These are phyloP conservation scores for Xylariaceae sp. DNA, from an alignment of 2,329 filamentous ascomycete genomes.

Conservation along the genomic window DNA sequence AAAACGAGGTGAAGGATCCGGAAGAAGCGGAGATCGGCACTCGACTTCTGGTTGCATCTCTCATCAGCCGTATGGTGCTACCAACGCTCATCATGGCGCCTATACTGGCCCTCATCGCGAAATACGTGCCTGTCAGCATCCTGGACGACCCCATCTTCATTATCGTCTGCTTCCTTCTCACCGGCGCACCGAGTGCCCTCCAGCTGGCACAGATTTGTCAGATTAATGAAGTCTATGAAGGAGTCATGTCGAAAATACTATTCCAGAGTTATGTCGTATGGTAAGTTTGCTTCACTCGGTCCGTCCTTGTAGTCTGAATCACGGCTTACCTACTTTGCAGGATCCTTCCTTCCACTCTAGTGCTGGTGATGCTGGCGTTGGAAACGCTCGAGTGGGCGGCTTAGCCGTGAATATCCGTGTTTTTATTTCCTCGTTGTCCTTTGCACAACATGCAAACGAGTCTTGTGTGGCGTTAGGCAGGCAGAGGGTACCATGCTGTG, in stretches of 20 bases:
- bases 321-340: constrained; percentile 38
- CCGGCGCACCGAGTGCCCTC: constrained; percentile 85
- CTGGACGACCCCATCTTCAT: constrained; percentile 97
- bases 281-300: constrained; percentile 50
- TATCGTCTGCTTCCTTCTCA: constrained; percentile 94
- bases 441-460: constrained; percentile 1
- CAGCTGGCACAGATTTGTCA: constrained; percentile 98
- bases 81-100: constrained; percentile 91
- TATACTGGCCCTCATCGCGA: constrained; percentile 77
- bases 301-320: neutral
- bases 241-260: constrained; percentile 84
- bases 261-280: constrained; percentile 97
- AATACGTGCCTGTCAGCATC: constrained; percentile 88
- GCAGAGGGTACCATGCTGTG: no score
- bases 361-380: constrained; percentile 85
- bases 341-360: constrained; percentile 88
- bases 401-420: constrained; percentile 1
- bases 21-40: constrained; percentile 66
- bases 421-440: neutral
- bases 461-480: no score
- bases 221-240: constrained; percentile 93
- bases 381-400: constrained; percentile 87
- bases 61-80: constrained; percentile 86
- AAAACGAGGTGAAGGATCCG: constrained; percentile 57
- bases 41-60: constrained; percentile 76